These are phyloP conservation scores for Claviceps lovelessii DNA, from an alignment of 2,329 filamentous ascomycete genomes.

Conservation along the genomic window DNA sequence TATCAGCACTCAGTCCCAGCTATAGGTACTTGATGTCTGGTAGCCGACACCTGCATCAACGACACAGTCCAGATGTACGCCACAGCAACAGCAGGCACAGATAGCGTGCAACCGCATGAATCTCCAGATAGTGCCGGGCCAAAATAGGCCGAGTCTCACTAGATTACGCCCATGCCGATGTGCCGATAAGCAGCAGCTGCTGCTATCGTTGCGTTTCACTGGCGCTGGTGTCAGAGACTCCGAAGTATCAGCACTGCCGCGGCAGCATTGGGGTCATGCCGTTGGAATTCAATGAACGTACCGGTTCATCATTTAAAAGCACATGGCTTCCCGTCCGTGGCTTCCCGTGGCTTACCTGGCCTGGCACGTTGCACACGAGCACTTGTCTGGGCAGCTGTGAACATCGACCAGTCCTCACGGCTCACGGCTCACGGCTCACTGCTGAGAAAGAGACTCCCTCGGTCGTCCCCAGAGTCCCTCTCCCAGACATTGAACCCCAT, in stretches of 20 bases:
- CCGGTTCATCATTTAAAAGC: not conserved
- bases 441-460: not conserved
- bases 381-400: not conserved
- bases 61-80: no score
- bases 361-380: not conserved
- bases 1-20: no score
- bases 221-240: not conserved
- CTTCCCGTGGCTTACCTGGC: not conserved
- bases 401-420: not conserved
- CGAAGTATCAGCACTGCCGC: no score
- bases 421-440: not conserved
- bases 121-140: not conserved
- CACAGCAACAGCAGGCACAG: no score
- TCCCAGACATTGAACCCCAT: not conserved
- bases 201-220: not conserved
- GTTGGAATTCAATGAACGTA: not conserved
- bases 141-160: not conserved
- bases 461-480: no score
- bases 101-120: no score
- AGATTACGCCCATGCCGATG: not conserved
- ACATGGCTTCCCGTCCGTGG: not conserved
- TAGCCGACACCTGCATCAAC: no score
- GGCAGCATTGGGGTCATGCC: not conserved
- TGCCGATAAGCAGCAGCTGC: constrained; percentile 1
- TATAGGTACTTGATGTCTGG: no score